Conservation (phyloP, 2,329 filamentous ascomycete species). For the Nigrospora osmanthi region DNA sequence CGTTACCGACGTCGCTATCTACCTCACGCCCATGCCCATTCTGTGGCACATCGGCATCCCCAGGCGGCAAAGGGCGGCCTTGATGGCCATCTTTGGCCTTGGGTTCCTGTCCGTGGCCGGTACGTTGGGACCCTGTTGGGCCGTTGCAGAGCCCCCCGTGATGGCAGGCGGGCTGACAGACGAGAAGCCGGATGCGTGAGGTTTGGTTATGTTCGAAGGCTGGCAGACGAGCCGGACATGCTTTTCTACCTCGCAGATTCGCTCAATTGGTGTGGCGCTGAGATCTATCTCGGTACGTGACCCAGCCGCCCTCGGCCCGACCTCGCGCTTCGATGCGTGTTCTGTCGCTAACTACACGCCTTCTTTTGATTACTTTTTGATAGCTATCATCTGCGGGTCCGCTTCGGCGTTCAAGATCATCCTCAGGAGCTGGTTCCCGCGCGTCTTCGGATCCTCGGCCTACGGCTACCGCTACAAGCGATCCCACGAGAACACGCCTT, state of each 20-base stretch:
- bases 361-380: neutral
- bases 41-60: constrained; percentile 5
- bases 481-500: neutral
- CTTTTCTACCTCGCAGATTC: constrained; percentile 6
- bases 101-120: constrained; percentile 5
- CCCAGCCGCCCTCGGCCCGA: no score
- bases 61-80: constrained; percentile 1
- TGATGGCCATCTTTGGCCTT: constrained; percentile 4
- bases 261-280: constrained; percentile 7
- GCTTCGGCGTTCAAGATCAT: constrained; percentile 1
- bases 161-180: no score
- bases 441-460: neutral
- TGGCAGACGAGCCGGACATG: constrained; percentile 4
- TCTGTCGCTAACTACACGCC: no score
- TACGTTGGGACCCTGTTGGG: neutral
- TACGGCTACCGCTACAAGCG: neutral
- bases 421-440: neutral
- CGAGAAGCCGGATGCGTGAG: constrained; percentile 4
- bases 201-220: constrained; percentile 6
- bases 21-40: constrained; percentile 6
- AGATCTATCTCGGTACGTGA: constrained; percentile 6
- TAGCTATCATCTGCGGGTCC: constrained; percentile 7
- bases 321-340: neutral
- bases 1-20: constrained; percentile 5
- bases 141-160: neutral